Base-by-base conservation (phyloP, 2,329 filamentous ascomycete species). In the Cladosporium sp. region DNA sequence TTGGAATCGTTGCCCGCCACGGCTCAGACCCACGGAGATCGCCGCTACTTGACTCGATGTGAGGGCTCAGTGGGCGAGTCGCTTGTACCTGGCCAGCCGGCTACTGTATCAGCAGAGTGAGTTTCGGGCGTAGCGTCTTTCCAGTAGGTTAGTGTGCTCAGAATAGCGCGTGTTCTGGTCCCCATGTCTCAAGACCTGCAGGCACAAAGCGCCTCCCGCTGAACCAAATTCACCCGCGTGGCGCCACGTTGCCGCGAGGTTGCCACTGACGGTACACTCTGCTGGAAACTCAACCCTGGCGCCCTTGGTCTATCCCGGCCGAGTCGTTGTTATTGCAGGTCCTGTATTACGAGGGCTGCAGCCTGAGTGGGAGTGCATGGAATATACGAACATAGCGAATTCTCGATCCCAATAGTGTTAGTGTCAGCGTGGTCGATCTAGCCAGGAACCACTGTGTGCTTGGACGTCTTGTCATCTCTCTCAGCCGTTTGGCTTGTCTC, bases 1-100 rank as follows among this genome's bases (percentile, higher is more conserved):
- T 45, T 7, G 28, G 28, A 32, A n/a, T 28, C 19, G 42, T 19
- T n/a, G 24, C 20, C n/a, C 42, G 42, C 42, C 42, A 45, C 28
- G 42, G 42, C 42, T 10, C 42, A 34, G 25, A 44, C 25, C 37
- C 39, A 45, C 42, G 42, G 42, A 45, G 51, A 54, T 54, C 51
- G 22, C 39, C 17, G 17, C 28, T 19, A 48, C 19, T 39, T 54
- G 36, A 39, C 19, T 45, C 25, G 52, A 25, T 47, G 42, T 20
- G 32, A 40, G 40, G 34, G 32, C 36, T 55, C 19, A 22, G 25
- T 45, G 45, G 52, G 32, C 32, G 24, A 45, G 42, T 45, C 42
- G 42, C 42, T 25, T 45, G 25, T 45, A 45, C 20, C 39, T 28
- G 22, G 12, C 42, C 24, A 28, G 22, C 42, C 42, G 22, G 3